phyloP scores from a whole-genome alignment of 306 rosid genomes.

The Mucuna pruriens region DNA sequence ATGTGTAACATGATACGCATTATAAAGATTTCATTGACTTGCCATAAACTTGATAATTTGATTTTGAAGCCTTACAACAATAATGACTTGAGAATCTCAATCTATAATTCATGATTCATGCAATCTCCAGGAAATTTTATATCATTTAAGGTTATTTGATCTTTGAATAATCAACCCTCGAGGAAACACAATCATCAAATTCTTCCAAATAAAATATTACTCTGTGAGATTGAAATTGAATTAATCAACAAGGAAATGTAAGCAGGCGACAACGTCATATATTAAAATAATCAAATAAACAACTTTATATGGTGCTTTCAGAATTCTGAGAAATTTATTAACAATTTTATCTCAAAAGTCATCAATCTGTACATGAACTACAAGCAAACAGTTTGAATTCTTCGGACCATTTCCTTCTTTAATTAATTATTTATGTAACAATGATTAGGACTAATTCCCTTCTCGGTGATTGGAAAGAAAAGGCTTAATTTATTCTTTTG shows the following conservation, averaged over 20 bases:
- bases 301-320: conserved; percentile 20
- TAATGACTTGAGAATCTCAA: conserved; percentile 30
- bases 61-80: conserved; percentile 12
- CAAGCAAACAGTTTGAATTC: conserved; percentile 29
- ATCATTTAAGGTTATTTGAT: conserved; percentile 27
- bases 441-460: conserved; percentile 22
- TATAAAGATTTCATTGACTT: background rate
- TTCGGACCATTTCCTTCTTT: background rate
- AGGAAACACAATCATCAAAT: background rate
- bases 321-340: background rate
- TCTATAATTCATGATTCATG: conserved; percentile 14
- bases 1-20: conserved; percentile 13
- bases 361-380: background rate
- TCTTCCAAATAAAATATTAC: conserved; percentile 21
- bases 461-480: background rate
- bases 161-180: conserved; percentile 35
- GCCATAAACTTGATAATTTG: conserved; percentile 21
- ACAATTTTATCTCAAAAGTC: conserved; percentile 13
- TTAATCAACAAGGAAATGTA: conserved; percentile 27
- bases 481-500: background rate
- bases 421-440: conserved; percentile 11
- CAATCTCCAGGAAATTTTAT: conserved; percentile 4
- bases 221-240: conserved; percentile 31
- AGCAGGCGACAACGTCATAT: conserved; percentile 9
- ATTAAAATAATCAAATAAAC: conserved; percentile 32